Conservation (phyloP, 2,329 filamentous ascomycete species). For the Nemania serpens region DNA sequence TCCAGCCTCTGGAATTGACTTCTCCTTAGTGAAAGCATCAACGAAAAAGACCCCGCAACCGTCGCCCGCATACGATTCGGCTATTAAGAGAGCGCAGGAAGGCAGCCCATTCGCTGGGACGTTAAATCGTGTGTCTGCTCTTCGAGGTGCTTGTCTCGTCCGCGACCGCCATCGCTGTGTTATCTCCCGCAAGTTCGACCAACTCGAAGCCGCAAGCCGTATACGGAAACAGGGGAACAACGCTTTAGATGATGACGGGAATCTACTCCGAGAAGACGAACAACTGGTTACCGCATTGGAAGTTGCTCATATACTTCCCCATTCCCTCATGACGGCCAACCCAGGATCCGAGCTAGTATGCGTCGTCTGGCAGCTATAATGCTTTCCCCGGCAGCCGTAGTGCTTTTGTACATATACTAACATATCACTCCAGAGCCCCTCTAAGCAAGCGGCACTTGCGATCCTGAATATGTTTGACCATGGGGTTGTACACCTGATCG, state of each 20-base stretch:
- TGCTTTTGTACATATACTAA: not conserved
- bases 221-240: conserved; percentile 14
- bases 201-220: conserved; percentile 25
- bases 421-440: conserved; percentile 8
- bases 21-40: conserved; percentile 36
- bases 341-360: too few relatives aligned
- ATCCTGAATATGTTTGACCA: conserved; percentile 50
- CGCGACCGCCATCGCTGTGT: conserved; percentile 40
- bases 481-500: conserved; percentile 43
- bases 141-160: conserved; percentile 37
- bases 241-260: conserved; percentile 37
- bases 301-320: conserved; percentile 21
- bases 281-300: not conserved
- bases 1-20: not conserved
- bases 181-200: conserved; percentile 34
- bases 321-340: not conserved
- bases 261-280: conserved; percentile 16
- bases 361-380: too few relatives aligned
- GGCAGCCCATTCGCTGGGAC: conserved; percentile 32
- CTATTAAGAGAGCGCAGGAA: conserved; percentile 29
- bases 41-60: conserved; percentile 36
- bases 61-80: conserved; percentile 34
- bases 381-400: too few relatives aligned
- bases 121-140: conserved; percentile 33
- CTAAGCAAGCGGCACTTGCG: conserved; percentile 41